Base-by-base conservation (phyloP, 2,329 filamentous ascomycete species). In the Lecanicillium sp. region DNA sequence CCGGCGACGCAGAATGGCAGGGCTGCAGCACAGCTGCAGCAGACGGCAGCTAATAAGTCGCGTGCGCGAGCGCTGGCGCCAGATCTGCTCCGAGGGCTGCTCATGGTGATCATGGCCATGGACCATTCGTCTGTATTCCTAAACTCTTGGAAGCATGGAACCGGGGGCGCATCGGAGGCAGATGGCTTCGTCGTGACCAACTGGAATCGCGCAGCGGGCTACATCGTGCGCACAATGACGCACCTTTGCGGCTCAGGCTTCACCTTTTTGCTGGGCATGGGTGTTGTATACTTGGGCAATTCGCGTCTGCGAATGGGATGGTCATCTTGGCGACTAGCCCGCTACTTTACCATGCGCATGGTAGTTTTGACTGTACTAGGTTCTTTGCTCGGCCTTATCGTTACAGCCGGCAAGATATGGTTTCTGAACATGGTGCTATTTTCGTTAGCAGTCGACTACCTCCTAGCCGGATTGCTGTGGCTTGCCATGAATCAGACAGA, bases 241-340 rank as follows among this genome's bases (percentile, higher is more conserved):
- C 66, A 70, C 16, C 55, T 69, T 6, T 70, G 66, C 50, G 66
- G 59, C 2, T 54, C 66, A 0, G 66, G 66, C 7, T 68, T 70
- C 43, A 63, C 60, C 0, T 62, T 70, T 28, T 50, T 70, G n/a
- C 52, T 70, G 4, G 67, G 66, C 17, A 58, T 67, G 47, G 67
- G 67, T 7, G 52, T 67, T 9, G 65, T 62, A 0, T 68, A 67
- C 43, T 63, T 70, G 11, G 58, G 63, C 4, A 53, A 56, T n/a
- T 67, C 66, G 18, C 58, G 66, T 4, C 49, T 52, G 12, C 51
- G 48, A 12, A 51, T 66, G 2, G 63, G 63, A 1, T 70, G 66
- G 66, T 50, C 57, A 5, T 33, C 52, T 1, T 18, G 35, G 5
- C 48, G 51, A 11, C 58, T 69, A 44, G 49, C 50, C 1, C 45